Evolutionary conservation across 2,329 filamentous ascomycete species (phyloP).

Genomic region (Neofusicoccum sp.): DNA sequence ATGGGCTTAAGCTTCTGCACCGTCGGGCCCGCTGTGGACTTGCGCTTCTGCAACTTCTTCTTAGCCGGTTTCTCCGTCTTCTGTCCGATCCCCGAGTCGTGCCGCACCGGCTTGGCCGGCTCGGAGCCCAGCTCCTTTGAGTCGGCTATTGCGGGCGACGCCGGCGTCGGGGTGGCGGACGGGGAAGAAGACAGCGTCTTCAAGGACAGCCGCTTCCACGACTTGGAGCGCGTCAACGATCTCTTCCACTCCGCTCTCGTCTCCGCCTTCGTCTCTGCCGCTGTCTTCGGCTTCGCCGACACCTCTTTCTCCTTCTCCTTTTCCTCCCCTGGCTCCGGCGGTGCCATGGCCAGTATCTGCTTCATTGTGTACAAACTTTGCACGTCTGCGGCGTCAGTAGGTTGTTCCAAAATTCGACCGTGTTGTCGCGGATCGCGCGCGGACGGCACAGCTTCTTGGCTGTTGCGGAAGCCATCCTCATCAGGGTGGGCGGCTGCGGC

Average conservation of each 20-base stretch:
- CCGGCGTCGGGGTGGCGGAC: not conserved
- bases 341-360: not conserved
- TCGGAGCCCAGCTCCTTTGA: not conserved
- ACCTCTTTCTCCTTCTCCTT: not conserved
- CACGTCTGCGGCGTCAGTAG: not conserved
- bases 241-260: not conserved
- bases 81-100: slow-evolving; percentile 9
- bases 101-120: not conserved
- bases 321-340: not conserved
- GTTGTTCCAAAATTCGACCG: not conserved
- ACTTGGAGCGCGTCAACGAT: slow-evolving; percentile 9
- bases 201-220: slow-evolving; percentile 10
- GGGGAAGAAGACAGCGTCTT: not conserved
- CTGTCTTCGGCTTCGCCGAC: not conserved
- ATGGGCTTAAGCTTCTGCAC: slow-evolving; percentile 33
- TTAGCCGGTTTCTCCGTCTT: not conserved
- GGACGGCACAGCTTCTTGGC: not conserved
- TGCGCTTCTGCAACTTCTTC: slow-evolving; percentile 29
- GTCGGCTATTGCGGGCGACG: not conserved
- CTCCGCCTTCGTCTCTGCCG: not conserved
- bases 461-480: not conserved
- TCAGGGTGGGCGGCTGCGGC: not conserved
- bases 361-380: not conserved
- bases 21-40: slow-evolving; percentile 29
- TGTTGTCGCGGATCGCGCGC: not conserved